A percentile compares a stretch with the other conserved stretches of the same genome.
phyloP scores from a whole-genome alignment of 2,329 filamentous ascomycete species.

The Colletotrichum coccodes region DNA sequence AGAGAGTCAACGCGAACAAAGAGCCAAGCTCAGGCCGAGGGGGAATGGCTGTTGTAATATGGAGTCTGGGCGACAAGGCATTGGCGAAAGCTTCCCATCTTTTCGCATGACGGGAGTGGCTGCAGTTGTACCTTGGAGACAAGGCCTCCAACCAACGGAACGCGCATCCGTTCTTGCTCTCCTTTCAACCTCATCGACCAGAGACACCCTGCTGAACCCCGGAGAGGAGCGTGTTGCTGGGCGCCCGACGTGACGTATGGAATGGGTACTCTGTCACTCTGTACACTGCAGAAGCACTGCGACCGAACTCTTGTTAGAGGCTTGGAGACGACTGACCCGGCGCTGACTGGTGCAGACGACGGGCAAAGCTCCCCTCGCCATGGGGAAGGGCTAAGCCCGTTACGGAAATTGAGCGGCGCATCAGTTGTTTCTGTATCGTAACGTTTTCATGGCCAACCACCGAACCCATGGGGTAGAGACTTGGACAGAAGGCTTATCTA shows the following conservation, averaged over 20 bases:
- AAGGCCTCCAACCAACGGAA: not conserved
- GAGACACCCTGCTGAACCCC: not conserved
- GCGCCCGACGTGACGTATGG: slow-evolving; percentile 18
- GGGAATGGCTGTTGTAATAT: slow-evolving; percentile 13
- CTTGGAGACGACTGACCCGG: slow-evolving; percentile 5
- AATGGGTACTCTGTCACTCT: not conserved
- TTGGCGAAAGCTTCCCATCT: slow-evolving; percentile 10
- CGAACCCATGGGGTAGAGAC: slow-evolving; percentile 31
- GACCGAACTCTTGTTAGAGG: not conserved
- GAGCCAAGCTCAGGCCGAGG: not conserved
- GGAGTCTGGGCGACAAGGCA: slow-evolving; percentile 14
- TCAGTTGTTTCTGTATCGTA: slow-evolving; percentile 33
- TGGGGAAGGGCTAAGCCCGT: slow-evolving; percentile 15
- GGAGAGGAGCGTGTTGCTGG: not conserved
- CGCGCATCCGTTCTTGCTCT: not conserved
- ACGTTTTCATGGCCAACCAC: slow-evolving; percentile 22
- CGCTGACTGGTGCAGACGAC: slow-evolving; percentile 12
- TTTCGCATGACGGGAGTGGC: slow-evolving; percentile 4
- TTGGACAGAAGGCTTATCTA: slow-evolving; percentile 29
- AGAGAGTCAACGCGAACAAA: not conserved
- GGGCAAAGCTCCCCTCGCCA: not conserved
- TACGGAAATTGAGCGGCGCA: not conserved
- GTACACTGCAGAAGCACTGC: not conserved
- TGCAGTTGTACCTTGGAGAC: not conserved
- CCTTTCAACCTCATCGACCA: not conserved